phyloP scores from a whole-genome alignment of 208 protist genomes.

The Acanthamoeba lenticulata region DNA sequence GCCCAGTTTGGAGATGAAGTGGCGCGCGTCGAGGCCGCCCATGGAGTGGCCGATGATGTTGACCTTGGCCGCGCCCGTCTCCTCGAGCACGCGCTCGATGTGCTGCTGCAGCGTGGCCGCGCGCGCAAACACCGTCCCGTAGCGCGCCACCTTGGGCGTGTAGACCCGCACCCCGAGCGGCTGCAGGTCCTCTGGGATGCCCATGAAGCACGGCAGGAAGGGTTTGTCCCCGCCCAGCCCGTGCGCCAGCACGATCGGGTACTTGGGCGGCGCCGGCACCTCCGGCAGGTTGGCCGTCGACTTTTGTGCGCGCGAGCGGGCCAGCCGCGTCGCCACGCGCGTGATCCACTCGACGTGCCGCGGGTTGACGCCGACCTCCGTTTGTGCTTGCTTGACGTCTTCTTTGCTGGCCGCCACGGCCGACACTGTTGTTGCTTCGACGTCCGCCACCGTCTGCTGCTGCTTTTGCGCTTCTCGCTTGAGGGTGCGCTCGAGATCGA shows the following conservation, averaged over 20 bases:
- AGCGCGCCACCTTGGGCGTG: not conserved
- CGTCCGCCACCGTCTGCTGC: not conserved
- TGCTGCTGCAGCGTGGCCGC: not conserved
- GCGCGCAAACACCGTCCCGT: not conserved
- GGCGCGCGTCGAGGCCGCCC: not conserved
- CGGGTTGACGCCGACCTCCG: not conserved
- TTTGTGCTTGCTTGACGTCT: too few species aligned
- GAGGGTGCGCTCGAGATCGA: not conserved
- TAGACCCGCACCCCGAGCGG: not conserved
- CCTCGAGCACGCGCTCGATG: not conserved
- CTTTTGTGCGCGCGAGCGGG: not conserved
- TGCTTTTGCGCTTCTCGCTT: not conserved
- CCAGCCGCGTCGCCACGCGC: not conserved
- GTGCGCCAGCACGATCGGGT: not conserved
- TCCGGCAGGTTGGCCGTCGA: not conserved
- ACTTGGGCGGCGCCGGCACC: not conserved
- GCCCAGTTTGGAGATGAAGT: conserved; percentile 2
- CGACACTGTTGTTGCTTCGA: too few species aligned
- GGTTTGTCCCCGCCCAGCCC: not conserved
- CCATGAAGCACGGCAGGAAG: not conserved
- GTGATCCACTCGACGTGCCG: not conserved
- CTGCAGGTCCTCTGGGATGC: not conserved
- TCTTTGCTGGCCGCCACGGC: too few species aligned
- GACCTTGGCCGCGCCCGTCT: not conserved
- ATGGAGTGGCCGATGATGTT: conserved; percentile 32